Evolutionary conservation across 2,329 filamentous ascomycete species (phyloP).

Genomic region (Ceratocystis diversiconidia): DNA sequence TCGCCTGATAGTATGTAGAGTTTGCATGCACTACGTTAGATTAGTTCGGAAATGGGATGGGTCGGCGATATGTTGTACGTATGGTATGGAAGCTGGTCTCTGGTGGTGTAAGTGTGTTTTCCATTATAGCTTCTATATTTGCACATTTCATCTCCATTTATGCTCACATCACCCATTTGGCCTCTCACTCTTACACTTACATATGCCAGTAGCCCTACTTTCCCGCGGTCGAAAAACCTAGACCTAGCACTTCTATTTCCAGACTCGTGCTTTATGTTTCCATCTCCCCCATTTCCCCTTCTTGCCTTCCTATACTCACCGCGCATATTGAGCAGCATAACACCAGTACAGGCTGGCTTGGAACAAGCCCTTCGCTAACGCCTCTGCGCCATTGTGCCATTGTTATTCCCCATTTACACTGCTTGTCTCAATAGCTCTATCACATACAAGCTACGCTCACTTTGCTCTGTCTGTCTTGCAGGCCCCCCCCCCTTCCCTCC

Average conservation of each 20-base stretch:
- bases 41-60: neutral
- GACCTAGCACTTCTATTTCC: too few species aligned
- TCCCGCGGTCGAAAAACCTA: too few species aligned
- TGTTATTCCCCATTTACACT: neutral
- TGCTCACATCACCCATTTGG: neutral
- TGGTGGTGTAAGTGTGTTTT: neutral
- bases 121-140: neutral
- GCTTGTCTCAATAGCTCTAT: neutral
- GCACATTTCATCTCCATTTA: neutral
- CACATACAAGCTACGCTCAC: neutral
- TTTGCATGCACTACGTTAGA: neutral
- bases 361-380: slow-evolving; percentile 2
- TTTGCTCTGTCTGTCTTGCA: too few species aligned
- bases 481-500: too few species aligned
- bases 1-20: neutral
- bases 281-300: too few species aligned
- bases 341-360: neutral
- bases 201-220: too few species aligned
- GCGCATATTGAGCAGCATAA: too few species aligned
- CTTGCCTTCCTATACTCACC: too few species aligned
- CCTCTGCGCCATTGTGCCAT: neutral
- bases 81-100: neutral
- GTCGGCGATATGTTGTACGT: neutral
- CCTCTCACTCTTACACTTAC: too few species aligned
- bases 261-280: too few species aligned